phyloP scores from a whole-genome alignment of 331 rosid species.

The Rosa hybrid region DNA sequence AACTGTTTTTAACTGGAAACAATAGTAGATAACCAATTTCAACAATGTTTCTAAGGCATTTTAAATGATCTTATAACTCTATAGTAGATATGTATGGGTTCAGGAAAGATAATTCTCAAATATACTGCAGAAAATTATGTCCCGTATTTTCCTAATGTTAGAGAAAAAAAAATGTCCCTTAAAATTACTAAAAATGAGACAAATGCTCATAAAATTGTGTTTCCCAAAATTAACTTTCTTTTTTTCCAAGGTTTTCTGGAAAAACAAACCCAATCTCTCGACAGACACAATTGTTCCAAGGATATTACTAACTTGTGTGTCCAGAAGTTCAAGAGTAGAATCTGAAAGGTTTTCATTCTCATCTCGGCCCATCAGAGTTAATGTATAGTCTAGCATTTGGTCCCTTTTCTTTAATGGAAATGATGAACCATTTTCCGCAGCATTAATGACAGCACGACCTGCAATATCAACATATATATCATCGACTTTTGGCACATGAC shows the following conservation, averaged over 20 bases:
- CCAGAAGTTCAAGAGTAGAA: constrained; percentile 75
- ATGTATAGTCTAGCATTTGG: constrained; percentile 78
- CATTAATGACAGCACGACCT: constrained; percentile 96
- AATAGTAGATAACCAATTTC: background rate
- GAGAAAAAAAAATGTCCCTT: background rate
- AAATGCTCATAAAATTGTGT: background rate
- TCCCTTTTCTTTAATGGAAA: constrained; percentile 97
- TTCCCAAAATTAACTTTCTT: background rate
- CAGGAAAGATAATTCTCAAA: background rate
- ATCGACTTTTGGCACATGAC: background rate
- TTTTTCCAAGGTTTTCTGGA: background rate
- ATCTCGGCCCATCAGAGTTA: constrained; percentile 93
- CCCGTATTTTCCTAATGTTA: background rate
- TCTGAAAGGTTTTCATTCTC: constrained; percentile 76
- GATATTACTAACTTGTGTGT: constrained; percentile 67
- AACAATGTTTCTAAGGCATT: background rate
- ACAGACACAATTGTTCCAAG: constrained; percentile 20
- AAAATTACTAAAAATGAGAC: background rate
- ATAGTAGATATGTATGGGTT: background rate
- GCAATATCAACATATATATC: constrained; percentile 25
- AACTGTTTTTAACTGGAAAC: background rate
- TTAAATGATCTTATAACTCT: background rate
- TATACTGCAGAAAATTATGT: background rate
- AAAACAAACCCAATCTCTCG: background rate
- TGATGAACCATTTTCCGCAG: constrained; percentile 85